Evolutionary conservation across 2,329 filamentous ascomycete genomes (phyloP), one percentile per base, ranked within the genome.

Genomic region (Acrocalymma vagum): DNA sequence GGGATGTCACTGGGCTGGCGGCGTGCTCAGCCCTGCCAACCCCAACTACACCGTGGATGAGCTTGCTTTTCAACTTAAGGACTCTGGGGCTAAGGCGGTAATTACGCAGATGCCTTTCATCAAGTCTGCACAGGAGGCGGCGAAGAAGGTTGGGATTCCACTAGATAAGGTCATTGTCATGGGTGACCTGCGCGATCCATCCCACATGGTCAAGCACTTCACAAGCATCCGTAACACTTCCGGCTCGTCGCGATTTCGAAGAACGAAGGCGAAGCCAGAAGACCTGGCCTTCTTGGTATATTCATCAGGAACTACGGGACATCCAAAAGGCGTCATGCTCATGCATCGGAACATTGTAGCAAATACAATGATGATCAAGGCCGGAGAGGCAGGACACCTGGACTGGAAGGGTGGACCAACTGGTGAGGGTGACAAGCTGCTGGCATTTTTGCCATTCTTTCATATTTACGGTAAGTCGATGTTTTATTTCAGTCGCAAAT

Each of bases 301-400:
- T 69, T 90, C 86, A 33, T 92, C 87, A 6, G 93, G 93, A 6
- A 97, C 93, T 0, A 96, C 93, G 0, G 93, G 93, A 2, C 74
- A 91, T 34, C 92, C 93, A 0, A 97, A 97, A 70, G 93, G 92
- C 11, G 93, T 96, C 10, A 88, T 90, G 81, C 77, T 96, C 21
- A 87, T 84, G 6, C 93, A 97, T 70, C 70, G 74, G 51, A 96
- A 96, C 65, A 85, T 96, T 45, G 81, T 95, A 9, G 75, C 89
- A 44, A 95, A 96, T 67, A 67, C 71, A 0, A 53, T 77, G 48
- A 72, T 76, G 66, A 65, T 74, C 38, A 64, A 61, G 34, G 60
- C 63, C 15, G 62, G 51, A 9, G 71, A 76, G 51, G 74, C 71
- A 2, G 74, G 72, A 0, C 76, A 83, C 28, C 66, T 88, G 38